A percentile compares a stretch with the other conserved stretches of the same genome.
Evolutionary conservation across 345 rosid genomes (phyloP).

Genomic region (Arabis hirsuta): DNA sequence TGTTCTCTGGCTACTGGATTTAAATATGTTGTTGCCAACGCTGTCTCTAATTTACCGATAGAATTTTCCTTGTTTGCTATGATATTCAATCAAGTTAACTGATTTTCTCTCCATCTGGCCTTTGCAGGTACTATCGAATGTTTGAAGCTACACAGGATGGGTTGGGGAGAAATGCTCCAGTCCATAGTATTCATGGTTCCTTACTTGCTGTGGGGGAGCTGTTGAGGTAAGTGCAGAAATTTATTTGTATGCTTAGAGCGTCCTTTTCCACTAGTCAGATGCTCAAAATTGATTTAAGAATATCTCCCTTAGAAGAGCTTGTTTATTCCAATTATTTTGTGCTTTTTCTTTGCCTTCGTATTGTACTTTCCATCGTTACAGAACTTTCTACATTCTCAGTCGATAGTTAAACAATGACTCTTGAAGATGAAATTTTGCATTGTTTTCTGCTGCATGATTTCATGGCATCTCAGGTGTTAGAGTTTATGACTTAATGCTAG

Average conservation of each 20-base stretch:
- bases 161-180: constrained; percentile 87
- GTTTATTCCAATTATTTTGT: constrained; percentile 18
- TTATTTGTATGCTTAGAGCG: constrained; percentile 20
- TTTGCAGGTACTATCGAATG: constrained; percentile 92
- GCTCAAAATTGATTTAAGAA: constrained; percentile 18
- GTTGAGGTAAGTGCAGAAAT: constrained; percentile 63
- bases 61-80: constrained; percentile 31
- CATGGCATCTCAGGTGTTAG: constrained; percentile 22
- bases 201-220: constrained; percentile 99
- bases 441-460: constrained; percentile 27
- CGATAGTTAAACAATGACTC: constrained; percentile 27
- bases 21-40: constrained; percentile 1
- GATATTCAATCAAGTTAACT: constrained; percentile 2
- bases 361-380: constrained; percentile 14
- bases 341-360: not conserved
- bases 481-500: constrained; percentile 34
- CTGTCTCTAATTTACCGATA: not conserved
- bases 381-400: constrained; percentile 10
- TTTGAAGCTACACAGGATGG: constrained; percentile 99
- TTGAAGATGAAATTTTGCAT: constrained; percentile 11
- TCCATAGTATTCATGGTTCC: constrained; percentile 98
- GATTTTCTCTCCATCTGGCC: constrained; percentile 32
- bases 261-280: constrained; percentile 17
- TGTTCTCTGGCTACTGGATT: constrained; percentile 16
- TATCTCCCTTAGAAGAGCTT: constrained; percentile 6